Conservation (phyloP, 2,329 filamentous ascomycete genomes). For the Arthrinium phaeospermum region DNA sequence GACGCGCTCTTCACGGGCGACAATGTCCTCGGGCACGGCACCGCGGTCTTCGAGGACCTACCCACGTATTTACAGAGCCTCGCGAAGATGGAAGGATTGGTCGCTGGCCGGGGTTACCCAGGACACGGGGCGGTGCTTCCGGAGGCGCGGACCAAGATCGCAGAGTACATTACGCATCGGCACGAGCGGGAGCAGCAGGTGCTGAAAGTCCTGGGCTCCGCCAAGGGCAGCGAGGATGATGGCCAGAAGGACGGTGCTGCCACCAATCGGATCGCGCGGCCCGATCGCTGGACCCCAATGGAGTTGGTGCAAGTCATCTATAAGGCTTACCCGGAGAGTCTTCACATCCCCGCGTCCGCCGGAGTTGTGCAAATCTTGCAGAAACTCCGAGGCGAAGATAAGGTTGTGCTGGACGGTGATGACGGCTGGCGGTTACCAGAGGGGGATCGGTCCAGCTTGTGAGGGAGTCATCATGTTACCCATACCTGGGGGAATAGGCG, state of each 20-base stretch:
- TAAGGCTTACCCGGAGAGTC: constrained; percentile 72
- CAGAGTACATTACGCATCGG: constrained; percentile 84
- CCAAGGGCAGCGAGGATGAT: constrained; percentile 28
- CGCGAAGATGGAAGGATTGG: constrained; percentile 69
- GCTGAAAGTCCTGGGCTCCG: constrained; percentile 63
- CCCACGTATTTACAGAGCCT: constrained; percentile 71
- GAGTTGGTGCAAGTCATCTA: constrained; percentile 92
- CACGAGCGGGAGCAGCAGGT: constrained; percentile 81
- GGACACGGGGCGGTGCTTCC: constrained; percentile 84
- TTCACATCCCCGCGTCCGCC: constrained; percentile 77
- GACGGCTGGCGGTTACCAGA: constrained; percentile 50
- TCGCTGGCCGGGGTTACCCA: constrained; percentile 77
- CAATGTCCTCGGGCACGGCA: constrained; percentile 87
- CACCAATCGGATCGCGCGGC: constrained; percentile 27
- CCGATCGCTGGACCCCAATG: constrained; percentile 68
- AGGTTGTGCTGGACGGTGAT: constrained; percentile 52
- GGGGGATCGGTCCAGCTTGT: constrained; percentile 47
- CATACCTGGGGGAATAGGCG: neutral
- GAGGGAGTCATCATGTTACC: neutral
- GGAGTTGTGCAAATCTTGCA: constrained; percentile 79
- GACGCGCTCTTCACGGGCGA: constrained; percentile 88
- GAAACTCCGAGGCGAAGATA: constrained; percentile 80
- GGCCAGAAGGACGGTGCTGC: constrained; percentile 23
- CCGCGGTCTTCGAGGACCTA: constrained; percentile 83
- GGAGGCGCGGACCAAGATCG: constrained; percentile 72